Base-by-base conservation (phyloP, 129 eudicot species). In the Sambucus nigra region DNA sequence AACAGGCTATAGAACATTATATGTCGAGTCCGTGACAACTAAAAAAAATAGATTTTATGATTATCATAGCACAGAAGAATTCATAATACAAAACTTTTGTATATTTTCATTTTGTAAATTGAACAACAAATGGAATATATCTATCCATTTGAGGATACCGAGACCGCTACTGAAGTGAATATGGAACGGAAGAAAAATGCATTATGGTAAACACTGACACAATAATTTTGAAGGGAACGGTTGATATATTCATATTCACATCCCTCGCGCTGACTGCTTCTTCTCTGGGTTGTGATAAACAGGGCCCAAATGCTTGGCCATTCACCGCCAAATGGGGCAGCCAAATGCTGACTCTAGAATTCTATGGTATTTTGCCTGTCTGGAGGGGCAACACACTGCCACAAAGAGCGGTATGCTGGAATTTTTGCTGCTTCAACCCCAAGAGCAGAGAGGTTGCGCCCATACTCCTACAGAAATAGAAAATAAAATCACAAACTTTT, bases 361-460 rank as follows among this genome's bases (percentile, higher is more conserved):
- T 69, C 72, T 64, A 92, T 82, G 8, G 73, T 65, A 38, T 65
- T 76, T 73, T 86, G 91, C 73, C 57, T 80, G 63, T 80, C 92
- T 25, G 76, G 27, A 53, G 94, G 91, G 11, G 99, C 96, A 55
- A 92, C 96, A 63, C 75, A 77, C 49, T 92, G 83, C 99, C 99
- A 92, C 59, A 92, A 80, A 17, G 86, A 71, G 32, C 79, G 51
- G 60, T 82, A 92, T 8, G 82, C 68, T 5, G 87, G 87, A 67
- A 92, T 86, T 6, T 79, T 54, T n/a, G 91, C 78, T 22, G 94
- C 94, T 35, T 86, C 83, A 20, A 92, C 94, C 21, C 96, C 94
- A 47, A 92, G 87, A 2, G 71, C 68, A 23, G 82, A 69, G 9
- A 92, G 91, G 64, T 82, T 82, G 48, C 96, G 85, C 17, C 87